phyloP scores from a whole-genome alignment of 352 stramenopile genomes.

The Globisporangium sylvaticum region DNA sequence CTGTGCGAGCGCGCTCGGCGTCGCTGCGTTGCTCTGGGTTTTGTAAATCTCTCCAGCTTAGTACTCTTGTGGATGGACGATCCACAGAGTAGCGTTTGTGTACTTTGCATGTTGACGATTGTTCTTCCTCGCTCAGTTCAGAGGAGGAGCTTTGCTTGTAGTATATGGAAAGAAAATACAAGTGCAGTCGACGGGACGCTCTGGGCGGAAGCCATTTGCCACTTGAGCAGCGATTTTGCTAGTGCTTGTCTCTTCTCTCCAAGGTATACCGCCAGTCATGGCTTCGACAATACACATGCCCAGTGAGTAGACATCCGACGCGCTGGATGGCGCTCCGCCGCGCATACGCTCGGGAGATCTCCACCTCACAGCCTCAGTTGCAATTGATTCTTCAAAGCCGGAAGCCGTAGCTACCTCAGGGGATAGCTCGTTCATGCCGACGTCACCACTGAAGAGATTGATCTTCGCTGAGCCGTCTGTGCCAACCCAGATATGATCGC shows the following conservation, averaged over 20 bases:
- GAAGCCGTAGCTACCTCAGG: not conserved
- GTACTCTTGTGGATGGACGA: too few species aligned
- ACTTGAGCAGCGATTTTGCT: not conserved
- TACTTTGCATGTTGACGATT: too few species aligned
- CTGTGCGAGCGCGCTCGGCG: not conserved
- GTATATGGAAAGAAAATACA: too few species aligned
- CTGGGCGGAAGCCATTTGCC: not conserved
- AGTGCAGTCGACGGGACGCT: not conserved
- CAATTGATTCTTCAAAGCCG: too few species aligned
- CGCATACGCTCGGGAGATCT: not conserved
- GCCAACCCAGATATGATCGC: not conserved
- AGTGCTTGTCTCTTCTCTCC: not conserved
- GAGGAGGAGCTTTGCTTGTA: too few species aligned
- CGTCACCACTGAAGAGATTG: not conserved
- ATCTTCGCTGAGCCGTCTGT: not conserved
- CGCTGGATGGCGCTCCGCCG: not conserved
- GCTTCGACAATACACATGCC: not conserved
- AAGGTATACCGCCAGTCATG: not conserved
- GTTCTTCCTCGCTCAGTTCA: too few species aligned
- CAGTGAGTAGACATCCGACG: not conserved
- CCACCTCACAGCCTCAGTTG: not conserved
- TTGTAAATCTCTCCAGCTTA: not conserved
- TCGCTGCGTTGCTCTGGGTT: not conserved
- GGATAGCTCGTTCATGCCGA: not conserved
- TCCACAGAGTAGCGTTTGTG: too few species aligned